Evolutionary conservation across 2,329 filamentous ascomycete species (phyloP).

Genomic region (Trichoderma gracile): DNA sequence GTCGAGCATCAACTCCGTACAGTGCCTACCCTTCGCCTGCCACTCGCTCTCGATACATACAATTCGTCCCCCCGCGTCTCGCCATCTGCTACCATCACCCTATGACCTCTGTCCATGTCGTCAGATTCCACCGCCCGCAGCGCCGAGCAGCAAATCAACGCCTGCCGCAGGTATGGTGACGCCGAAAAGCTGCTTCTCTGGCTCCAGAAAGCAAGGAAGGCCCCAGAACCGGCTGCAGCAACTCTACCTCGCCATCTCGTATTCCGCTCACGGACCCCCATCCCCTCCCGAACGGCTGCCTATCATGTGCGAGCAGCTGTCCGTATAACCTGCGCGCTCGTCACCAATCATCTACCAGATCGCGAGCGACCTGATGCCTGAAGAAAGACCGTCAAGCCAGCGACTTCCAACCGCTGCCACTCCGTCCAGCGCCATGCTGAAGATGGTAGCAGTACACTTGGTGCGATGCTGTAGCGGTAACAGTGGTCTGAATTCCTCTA

Average conservation of each 20-base stretch:
- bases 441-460: not conserved
- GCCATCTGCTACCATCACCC: not conserved
- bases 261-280: constrained; percentile 19
- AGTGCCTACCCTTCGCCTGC: too few relatives aligned
- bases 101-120: not conserved
- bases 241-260: constrained; percentile 13
- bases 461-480: too few relatives aligned
- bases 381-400: not conserved
- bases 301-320: not conserved
- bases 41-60: too few relatives aligned
- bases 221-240: constrained; percentile 14
- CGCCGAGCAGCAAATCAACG: constrained; percentile 13
- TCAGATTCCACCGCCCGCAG: constrained; percentile 9
- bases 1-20: not conserved
- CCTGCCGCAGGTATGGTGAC: constrained; percentile 15
- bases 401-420: not conserved
- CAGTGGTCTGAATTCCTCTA: not conserved
- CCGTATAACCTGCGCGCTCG: not conserved
- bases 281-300: not conserved
- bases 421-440: not conserved
- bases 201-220: not conserved
- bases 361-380: not conserved
- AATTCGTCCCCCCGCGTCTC: not conserved
- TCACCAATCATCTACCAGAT: not conserved
- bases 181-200: constrained; percentile 17